Base-by-base conservation (phyloP, 2,329 filamentous ascomycete species). In the Trichoderma brevicompactum region DNA sequence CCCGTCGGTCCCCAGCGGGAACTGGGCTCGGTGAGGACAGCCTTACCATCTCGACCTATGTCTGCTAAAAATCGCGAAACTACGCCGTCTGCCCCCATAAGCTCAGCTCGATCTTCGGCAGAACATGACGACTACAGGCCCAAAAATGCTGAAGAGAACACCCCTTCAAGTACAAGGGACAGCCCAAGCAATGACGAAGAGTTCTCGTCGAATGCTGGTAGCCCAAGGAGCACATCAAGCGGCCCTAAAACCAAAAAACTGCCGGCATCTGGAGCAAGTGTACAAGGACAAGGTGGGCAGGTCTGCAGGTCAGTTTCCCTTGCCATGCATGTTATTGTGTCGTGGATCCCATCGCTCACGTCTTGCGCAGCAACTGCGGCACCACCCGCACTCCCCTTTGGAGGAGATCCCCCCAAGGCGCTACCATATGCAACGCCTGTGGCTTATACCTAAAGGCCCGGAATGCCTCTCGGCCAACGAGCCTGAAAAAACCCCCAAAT, bases 371-470 rank as follows among this genome's bases (percentile, higher is more conserved):
- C 76, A 99, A 99, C 78, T 99, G 95, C 76, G 90, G 90, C 65
- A 98, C 95, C 15, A 97, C 93, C 60, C 89, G 91, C 76, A 99
- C 95, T 53, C 95, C 95, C 28, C 80, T 99, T 43, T 99, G 95
- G 95, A 88, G 95, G 75, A 87, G 95, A 73, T 97, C 94, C 15
- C 94, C 94, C 0, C 89, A 94, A 72, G 95, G 95, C 36, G 91
- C 92, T 63, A 97, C 93, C 34, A 98, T 99, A 67, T 99, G 95
- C 80, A 99, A 99, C 79, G 95, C 95, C 6, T 99, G 95, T 74
- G 95, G 95, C 48, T 84, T 99, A 15, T 99, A 99, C 77, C 83
- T 92, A 68, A 98, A 98, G 77, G 94, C 94, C 9, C 88, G 95
- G 70, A 98, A 98, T 75, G 91, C 94, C 68, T 88, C 92, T 71